Conservation (phyloP, 306 rosid genomes). For the Corylus americana region DNA sequence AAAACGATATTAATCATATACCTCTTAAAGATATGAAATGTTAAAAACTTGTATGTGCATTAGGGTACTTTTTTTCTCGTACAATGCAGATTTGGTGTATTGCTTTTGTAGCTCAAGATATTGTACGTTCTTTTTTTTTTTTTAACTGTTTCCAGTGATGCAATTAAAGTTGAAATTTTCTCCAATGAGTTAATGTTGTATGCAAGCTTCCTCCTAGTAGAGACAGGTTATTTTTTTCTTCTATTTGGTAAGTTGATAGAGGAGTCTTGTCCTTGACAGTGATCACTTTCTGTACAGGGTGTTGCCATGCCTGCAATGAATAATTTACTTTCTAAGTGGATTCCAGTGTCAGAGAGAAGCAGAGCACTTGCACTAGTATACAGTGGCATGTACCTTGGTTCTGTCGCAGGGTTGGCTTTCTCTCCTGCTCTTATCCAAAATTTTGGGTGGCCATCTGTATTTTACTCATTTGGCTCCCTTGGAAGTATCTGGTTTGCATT, state of each 20-base stretch:
- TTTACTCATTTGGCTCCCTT: conserved; percentile 93
- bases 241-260: neutral
- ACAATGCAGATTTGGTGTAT: neutral
- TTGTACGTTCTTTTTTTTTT: neutral
- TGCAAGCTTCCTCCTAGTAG: neutral
- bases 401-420: conserved; percentile 85
- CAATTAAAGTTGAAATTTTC: neutral
- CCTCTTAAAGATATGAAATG: neutral
- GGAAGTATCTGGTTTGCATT: conserved; percentile 94
- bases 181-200: neutral
- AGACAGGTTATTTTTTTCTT: neutral
- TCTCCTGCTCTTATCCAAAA: conserved; percentile 75
- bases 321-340: conserved; percentile 88
- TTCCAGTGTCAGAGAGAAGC: conserved; percentile 98
- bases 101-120: neutral
- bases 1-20: neutral
- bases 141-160: neutral
- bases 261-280: neutral
- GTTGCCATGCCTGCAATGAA: conserved; percentile 99
- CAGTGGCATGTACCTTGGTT: conserved; percentile 99
- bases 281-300: conserved; percentile 58
- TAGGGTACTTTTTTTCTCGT: neutral
- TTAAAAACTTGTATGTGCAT: neutral
- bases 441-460: conserved; percentile 96
- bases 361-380: conserved; percentile 92